Conservation (phyloP, 805 yeast species). For the Pachysolen tannophilus region DNA sequence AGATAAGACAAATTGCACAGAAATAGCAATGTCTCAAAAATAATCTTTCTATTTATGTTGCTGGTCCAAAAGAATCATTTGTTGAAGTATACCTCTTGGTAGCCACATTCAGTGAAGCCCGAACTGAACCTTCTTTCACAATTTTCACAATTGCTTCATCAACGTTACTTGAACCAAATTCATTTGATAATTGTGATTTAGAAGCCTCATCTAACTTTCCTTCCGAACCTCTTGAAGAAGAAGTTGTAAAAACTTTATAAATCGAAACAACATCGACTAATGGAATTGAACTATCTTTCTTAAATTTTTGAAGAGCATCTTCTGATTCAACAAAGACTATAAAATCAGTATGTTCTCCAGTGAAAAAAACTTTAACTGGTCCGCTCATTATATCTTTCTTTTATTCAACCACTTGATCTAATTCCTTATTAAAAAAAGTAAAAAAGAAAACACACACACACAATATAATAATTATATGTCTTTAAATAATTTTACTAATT, state of each 20-base stretch:
- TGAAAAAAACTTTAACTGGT: conserved; percentile 53
- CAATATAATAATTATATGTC: too few relatives aligned
- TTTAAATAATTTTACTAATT: too few relatives aligned
- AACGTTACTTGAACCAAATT: conserved; percentile 51
- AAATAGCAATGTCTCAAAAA: too few relatives aligned
- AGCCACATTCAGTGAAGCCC: conserved; percentile 18
- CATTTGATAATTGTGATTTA: conserved; percentile 50
- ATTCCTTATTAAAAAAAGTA: too few relatives aligned
- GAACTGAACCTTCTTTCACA: conserved; percentile 48
- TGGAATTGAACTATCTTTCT: conserved; percentile 47
- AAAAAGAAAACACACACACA: too few relatives aligned
- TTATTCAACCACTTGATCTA: too few relatives aligned
- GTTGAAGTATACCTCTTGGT: background rate
- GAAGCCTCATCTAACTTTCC: conserved; percentile 73
- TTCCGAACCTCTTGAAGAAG: conserved; percentile 56
- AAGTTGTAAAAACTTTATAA: conserved; percentile 56
- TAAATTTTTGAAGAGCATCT: conserved; percentile 39
- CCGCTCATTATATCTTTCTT: too few relatives aligned
- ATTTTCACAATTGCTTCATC: conserved; percentile 57
- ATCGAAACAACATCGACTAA: conserved; percentile 53
- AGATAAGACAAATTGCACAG: too few relatives aligned
- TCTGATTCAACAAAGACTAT: conserved; percentile 53
- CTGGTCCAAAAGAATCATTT: background rate
- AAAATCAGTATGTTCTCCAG: conserved; percentile 59
- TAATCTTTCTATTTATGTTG: too few relatives aligned